Evolutionary conservation across 805 yeast species (phyloP).

Genomic region (Wickerhamiella kazuoi): DNA sequence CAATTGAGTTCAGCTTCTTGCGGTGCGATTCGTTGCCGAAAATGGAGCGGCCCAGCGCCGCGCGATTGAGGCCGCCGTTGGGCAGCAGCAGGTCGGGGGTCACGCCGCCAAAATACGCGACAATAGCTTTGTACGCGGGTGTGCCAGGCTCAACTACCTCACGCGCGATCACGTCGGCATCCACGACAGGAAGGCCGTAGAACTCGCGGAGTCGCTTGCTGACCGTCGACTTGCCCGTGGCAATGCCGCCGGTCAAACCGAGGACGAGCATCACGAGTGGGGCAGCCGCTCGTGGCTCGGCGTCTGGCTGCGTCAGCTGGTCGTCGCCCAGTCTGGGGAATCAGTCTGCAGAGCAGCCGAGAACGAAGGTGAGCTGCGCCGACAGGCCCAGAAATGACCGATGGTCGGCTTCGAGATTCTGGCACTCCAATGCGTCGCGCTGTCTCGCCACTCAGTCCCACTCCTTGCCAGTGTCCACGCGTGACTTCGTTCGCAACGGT

Average conservation of each 20-base stretch:
- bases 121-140: constrained; percentile 49
- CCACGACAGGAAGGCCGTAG: constrained; percentile 45
- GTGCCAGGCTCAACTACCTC: constrained; percentile 71
- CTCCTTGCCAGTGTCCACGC: too few relatives aligned
- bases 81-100: constrained; percentile 30
- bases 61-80: constrained; percentile 44
- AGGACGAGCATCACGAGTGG: constrained; percentile 87
- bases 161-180: constrained; percentile 81
- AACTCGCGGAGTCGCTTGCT: constrained; percentile 38
- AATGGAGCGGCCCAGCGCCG: constrained; percentile 59
- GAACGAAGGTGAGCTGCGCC: too few relatives aligned
- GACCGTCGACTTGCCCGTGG: constrained; percentile 91
- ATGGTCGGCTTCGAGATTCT: too few relatives aligned
- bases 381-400: too few relatives aligned
- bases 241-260: constrained; percentile 96
- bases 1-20: constrained; percentile 45
- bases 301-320: too few relatives aligned
- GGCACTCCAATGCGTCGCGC: too few relatives aligned
- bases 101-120: constrained; percentile 36
- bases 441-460: too few relatives aligned
- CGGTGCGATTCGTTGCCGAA: constrained; percentile 51
- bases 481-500: too few relatives aligned
- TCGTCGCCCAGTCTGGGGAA: too few relatives aligned
- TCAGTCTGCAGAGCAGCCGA: too few relatives aligned
- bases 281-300: too few relatives aligned